Conservation (phyloP, 2,329 filamentous ascomycete genomes). For the Scopulariopsis brevicaulis region DNA sequence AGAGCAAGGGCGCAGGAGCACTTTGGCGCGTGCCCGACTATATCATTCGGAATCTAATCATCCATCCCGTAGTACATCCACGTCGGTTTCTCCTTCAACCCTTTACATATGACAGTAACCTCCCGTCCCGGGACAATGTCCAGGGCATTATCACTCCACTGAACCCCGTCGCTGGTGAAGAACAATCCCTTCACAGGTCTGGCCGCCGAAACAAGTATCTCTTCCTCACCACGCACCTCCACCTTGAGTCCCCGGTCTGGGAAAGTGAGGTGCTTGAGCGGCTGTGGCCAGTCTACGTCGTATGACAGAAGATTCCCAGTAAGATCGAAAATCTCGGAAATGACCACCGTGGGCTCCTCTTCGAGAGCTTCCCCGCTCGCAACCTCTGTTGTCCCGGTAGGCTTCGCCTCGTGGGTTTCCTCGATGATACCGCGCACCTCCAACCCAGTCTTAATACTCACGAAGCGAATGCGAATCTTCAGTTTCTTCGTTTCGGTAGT, state of each 20-base stretch:
- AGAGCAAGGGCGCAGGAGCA: too few species aligned
- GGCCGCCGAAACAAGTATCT: slow-evolving; percentile 48
- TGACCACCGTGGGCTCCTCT: slow-evolving; percentile 43
- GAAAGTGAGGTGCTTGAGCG: slow-evolving; percentile 56
- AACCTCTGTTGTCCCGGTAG: slow-evolving; percentile 41
- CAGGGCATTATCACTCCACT: slow-evolving; percentile 54
- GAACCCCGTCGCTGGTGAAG: slow-evolving; percentile 42
- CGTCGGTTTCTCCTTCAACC: slow-evolving; percentile 24
- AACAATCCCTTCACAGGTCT: slow-evolving; percentile 54
- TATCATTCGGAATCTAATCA: too few species aligned
- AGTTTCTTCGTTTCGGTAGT: slow-evolving; percentile 34
- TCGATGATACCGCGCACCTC: slow-evolving; percentile 28
- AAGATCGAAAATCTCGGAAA: slow-evolving; percentile 38
- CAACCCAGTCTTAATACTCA: slow-evolving; percentile 49
- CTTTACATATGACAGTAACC: slow-evolving; percentile 37
- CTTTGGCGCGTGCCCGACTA: too few species aligned
- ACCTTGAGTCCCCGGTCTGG: slow-evolving; percentile 37
- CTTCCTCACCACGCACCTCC: slow-evolving; percentile 24
- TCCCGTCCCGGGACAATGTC: slow-evolving; percentile 57
- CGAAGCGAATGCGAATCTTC: slow-evolving; percentile 46
- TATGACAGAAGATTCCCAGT: slow-evolving; percentile 44
- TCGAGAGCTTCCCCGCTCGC: slow-evolving; percentile 21
- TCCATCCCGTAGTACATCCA: not conserved
- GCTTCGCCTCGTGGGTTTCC: slow-evolving; percentile 25
- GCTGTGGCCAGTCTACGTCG: slow-evolving; percentile 62